phyloP scores from a whole-genome alignment of 768 basidiomycete genomes.

The Filobasidium wieringae region DNA sequence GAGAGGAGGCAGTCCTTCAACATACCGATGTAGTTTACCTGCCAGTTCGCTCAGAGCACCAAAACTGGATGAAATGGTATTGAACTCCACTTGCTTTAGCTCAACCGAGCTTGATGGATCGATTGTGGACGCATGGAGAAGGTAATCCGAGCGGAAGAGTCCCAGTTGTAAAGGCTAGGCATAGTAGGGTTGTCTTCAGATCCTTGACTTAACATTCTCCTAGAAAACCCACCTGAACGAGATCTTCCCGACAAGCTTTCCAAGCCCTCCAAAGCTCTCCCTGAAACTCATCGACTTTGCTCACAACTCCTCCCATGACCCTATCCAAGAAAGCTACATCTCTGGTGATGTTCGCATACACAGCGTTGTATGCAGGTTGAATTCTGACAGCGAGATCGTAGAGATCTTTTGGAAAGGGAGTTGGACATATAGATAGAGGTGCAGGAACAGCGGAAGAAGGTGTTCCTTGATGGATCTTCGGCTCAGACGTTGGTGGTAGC shows the following conservation, averaged over 20 bases:
- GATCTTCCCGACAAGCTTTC: constrained; percentile 58
- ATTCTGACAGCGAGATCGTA: constrained; percentile 57
- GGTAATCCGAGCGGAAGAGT: constrained; percentile 87
- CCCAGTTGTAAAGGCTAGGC: constrained; percentile 76
- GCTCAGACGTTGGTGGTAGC: constrained; percentile 42
- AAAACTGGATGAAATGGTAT: constrained; percentile 88
- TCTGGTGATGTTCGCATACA: constrained; percentile 73
- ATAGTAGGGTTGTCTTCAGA: too few species aligned
- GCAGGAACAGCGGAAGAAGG: constrained; percentile 71
- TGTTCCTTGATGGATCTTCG: constrained; percentile 3
- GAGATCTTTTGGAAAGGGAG: constrained; percentile 63
- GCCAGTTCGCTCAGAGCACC: constrained; percentile 51
- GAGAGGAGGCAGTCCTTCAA: too few species aligned
- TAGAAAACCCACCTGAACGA: constrained; percentile 45
- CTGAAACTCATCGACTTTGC: constrained; percentile 74
- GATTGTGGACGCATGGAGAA: constrained; percentile 51
- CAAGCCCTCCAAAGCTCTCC: constrained; percentile 76
- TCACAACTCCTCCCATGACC: constrained; percentile 76
- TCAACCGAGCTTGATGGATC: constrained; percentile 17
- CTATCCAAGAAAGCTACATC: constrained; percentile 68
- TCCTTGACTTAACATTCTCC: not conserved
- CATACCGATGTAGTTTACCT: constrained; percentile 60
- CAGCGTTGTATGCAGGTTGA: constrained; percentile 65
- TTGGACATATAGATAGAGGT: constrained; percentile 75
- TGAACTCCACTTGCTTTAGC: constrained; percentile 94